phyloP scores from a whole-genome alignment of 108 stramenopile genomes.

The Aurantiochytrium sp. region DNA sequence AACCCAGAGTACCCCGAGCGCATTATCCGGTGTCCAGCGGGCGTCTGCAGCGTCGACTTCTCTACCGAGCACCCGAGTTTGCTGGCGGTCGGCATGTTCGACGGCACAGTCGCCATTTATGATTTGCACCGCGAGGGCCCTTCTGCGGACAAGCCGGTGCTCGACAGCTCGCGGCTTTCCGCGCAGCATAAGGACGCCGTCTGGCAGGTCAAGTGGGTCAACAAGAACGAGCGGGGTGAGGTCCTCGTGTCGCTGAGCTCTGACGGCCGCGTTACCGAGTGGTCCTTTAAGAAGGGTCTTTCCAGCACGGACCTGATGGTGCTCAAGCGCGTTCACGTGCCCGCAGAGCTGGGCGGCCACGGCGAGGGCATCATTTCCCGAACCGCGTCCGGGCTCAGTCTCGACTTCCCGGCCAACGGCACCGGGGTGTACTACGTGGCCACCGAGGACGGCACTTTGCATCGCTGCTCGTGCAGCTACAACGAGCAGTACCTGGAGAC shows the following conservation, averaged over 20 bases:
- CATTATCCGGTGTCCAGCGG: constrained; percentile 34
- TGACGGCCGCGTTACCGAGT: constrained; percentile 61
- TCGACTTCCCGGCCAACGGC: constrained; percentile 55
- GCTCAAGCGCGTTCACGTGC: constrained; percentile 40
- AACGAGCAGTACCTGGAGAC: constrained; percentile 63
- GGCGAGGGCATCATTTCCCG: constrained; percentile 54
- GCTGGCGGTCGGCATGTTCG: constrained; percentile 57
- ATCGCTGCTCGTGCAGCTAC: constrained; percentile 57
- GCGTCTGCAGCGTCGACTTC: constrained; percentile 54
- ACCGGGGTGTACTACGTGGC: constrained; percentile 50
- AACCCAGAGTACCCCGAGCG: constrained; percentile 60
- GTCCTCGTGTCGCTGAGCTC: constrained; percentile 54
- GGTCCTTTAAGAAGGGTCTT: constrained; percentile 61
- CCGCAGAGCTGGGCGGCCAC: background rate
- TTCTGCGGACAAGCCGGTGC: constrained; percentile 36
- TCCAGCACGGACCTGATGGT: constrained; percentile 53
- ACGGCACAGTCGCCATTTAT: constrained; percentile 56
- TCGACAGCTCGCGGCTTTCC: constrained; percentile 35
- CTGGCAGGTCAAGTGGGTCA: constrained; percentile 62
- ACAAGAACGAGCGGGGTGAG: constrained; percentile 52
- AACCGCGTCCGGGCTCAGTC: constrained; percentile 48
- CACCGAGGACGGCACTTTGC: constrained; percentile 59
- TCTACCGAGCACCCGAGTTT: constrained; percentile 45
- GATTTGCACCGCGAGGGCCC: constrained; percentile 36
- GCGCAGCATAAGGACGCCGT: constrained; percentile 59